Conservation (phyloP, 2,329 filamentous ascomycete genomes). For the Periconia macrospinosa region DNA sequence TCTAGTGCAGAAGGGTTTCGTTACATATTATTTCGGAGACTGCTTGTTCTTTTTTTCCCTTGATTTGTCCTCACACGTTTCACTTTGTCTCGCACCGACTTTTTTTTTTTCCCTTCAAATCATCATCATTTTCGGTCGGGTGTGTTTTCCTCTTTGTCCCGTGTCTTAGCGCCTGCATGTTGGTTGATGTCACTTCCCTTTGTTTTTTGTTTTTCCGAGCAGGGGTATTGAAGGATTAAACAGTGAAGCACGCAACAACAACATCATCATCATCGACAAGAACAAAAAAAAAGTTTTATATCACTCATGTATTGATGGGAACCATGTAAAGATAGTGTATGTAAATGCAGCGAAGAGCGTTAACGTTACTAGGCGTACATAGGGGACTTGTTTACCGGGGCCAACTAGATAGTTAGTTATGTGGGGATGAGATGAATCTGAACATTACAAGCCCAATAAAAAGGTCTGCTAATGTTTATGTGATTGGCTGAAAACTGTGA, state of each 20-base stretch:
- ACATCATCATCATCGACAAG: background rate
- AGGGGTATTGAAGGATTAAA: too few species aligned
- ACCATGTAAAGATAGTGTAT: background rate
- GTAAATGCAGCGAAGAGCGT: background rate
- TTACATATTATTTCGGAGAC: background rate
- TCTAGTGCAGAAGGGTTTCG: constrained; percentile 16
- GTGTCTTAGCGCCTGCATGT: too few species aligned
- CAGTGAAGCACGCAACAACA: too few species aligned
- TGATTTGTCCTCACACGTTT: background rate
- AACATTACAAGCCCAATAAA: too few species aligned
- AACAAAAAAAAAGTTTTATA: background rate
- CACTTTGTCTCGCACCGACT: background rate
- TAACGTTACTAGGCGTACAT: too few species aligned
- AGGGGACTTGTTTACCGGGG: too few species aligned
- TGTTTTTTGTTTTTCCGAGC: too few species aligned
- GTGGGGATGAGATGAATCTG: too few species aligned
- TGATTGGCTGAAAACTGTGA: too few species aligned
- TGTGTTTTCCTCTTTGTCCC: background rate
- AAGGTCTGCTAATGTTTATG: too few species aligned
- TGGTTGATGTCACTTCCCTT: too few species aligned
- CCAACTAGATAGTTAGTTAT: too few species aligned
- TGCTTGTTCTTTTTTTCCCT: background rate
- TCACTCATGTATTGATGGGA: background rate
- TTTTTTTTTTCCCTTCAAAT: background rate
- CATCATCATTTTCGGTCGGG: background rate